Conservation (phyloP, 306 rosid species). For the Cucumis melo region DNA sequence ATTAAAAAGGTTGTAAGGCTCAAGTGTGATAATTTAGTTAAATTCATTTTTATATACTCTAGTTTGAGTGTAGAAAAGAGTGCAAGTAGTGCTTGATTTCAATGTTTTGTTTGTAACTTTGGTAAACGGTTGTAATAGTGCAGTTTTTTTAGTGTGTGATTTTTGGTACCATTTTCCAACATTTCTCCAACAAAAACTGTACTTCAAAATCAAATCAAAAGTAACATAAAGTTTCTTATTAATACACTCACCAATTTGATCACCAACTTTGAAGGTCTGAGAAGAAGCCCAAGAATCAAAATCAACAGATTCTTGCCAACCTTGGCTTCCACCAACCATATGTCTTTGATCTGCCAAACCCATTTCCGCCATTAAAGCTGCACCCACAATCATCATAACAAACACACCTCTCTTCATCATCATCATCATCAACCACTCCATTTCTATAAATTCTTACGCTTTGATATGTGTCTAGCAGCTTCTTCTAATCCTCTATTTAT, state of each 20-base stretch:
- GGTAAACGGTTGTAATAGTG: too few species aligned
- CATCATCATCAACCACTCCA: conserved; percentile 40
- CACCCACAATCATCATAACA: conserved; percentile 18
- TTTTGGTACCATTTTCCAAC: too few species aligned
- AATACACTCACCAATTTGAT: conserved; percentile 51
- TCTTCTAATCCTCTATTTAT: background rate
- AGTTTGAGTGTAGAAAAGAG: too few species aligned
- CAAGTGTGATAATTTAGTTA: too few species aligned
- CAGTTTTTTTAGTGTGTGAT: too few species aligned
- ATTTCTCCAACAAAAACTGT: too few species aligned
- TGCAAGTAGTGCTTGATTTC: too few species aligned
- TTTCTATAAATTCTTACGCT: conserved; percentile 9
- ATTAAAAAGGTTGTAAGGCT: too few species aligned
- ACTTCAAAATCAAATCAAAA: too few species aligned
- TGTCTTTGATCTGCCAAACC: conserved; percentile 32
- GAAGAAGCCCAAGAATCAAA: conserved; percentile 55
- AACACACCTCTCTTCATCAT: conserved; percentile 29
- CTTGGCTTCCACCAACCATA: conserved; percentile 81
- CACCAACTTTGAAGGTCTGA: conserved; percentile 68
- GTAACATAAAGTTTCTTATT: too few species aligned
- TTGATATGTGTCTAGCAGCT: background rate
- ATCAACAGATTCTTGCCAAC: conserved; percentile 75
- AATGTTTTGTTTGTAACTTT: too few species aligned
- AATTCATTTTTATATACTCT: too few species aligned
- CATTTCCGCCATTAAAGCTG: conserved; percentile 17